Evolutionary conservation across 306 rosid species (phyloP).

Genomic region (Dalbergia oliveri): DNA sequence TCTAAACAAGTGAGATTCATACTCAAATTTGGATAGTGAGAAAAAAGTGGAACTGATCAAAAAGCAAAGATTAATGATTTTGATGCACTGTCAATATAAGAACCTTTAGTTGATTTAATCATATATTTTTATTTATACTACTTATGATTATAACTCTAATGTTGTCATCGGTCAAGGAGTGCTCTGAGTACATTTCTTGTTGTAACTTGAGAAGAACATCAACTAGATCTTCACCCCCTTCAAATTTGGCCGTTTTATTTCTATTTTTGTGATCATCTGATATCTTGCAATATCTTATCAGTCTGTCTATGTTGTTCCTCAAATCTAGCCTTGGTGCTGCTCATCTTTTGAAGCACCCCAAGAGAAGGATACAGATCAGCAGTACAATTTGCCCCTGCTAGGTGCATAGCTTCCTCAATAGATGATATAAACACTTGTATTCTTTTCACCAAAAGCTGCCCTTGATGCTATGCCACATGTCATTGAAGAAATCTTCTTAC

Average conservation of each 20-base stretch:
- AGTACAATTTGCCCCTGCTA: conserved; percentile 29
- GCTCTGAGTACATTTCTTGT: not conserved
- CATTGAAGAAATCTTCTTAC: conserved; percentile 7
- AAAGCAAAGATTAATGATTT: no score
- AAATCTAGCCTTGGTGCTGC: not conserved
- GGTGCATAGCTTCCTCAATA: conserved; percentile 12
- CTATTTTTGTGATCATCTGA: conserved; percentile 34
- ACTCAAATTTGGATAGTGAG: no score
- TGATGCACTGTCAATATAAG: no score
- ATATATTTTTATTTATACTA: no score
- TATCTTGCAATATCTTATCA: conserved; percentile 42
- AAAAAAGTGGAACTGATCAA: no score
- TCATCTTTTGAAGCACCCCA: conserved; percentile 18
- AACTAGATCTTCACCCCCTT: conserved; percentile 41
- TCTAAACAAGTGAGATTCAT: no score
- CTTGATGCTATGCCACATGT: conserved; percentile 19
- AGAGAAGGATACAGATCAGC: conserved; percentile 47
- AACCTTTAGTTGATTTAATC: no score
- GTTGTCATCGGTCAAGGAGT: conserved; percentile 20
- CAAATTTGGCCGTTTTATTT: no score
- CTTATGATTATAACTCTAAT: conserved; percentile 17
- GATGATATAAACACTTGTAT: conserved; percentile 7
- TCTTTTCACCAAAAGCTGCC: conserved; percentile 31
- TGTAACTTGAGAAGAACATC: conserved; percentile 49
- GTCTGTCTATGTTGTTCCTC: not conserved